Conservation (phyloP, 805 yeast species). For the Metschnikowia vanudenii region DNA sequence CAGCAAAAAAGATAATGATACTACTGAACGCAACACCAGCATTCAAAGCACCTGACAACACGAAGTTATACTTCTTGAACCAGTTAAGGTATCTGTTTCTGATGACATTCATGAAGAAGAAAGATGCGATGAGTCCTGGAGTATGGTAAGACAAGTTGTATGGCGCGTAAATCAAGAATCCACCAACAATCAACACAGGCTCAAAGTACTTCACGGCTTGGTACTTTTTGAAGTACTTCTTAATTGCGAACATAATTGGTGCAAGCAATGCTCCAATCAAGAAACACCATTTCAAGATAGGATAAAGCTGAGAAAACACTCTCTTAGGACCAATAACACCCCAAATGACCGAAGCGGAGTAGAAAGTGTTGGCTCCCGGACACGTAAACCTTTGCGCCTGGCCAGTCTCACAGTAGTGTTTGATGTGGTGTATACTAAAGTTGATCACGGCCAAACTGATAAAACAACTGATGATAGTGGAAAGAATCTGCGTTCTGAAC, state of each 20-base stretch:
- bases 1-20: conserved; percentile 38
- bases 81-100: conserved; percentile 42
- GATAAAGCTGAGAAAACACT: conserved; percentile 16
- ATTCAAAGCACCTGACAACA: conserved; percentile 45
- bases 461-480: conserved; percentile 40
- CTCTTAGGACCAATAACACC: conserved; percentile 38
- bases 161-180: conserved; percentile 69
- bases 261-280: conserved; percentile 39
- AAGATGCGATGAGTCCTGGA: conserved; percentile 28
- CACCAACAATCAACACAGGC: conserved; percentile 45
- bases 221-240: conserved; percentile 35
- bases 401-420: conserved; percentile 30
- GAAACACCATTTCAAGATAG: conserved; percentile 25
- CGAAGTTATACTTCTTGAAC: conserved; percentile 45
- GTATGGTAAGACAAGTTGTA: conserved; percentile 60
- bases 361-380: conserved; percentile 41
- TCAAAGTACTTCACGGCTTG: conserved; percentile 38
- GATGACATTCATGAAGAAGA: conserved; percentile 37
- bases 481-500: conserved; percentile 43
- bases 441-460: conserved; percentile 41
- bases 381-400: conserved; percentile 36
- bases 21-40: conserved; percentile 43
- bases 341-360: conserved; percentile 45
- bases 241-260: conserved; percentile 35
- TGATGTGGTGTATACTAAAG: conserved; percentile 40